Evolutionary conservation across 768 basidiomycete species (phyloP).

Genomic region (Leccinum variicolor): DNA sequence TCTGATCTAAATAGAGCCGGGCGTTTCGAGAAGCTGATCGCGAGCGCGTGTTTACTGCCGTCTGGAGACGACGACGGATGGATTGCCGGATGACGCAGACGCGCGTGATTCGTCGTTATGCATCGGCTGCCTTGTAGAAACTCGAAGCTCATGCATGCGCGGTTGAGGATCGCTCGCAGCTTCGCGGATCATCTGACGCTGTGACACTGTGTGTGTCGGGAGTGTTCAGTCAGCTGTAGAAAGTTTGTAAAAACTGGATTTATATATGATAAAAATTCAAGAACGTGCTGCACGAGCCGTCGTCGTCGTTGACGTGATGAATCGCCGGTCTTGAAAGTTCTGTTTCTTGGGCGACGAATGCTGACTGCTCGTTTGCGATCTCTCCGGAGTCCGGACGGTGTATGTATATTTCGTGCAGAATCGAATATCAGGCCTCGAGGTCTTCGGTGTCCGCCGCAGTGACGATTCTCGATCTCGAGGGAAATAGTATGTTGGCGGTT

Average conservation of each 20-base stretch:
- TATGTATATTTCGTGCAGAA: slow-evolving; percentile 92
- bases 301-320: slow-evolving; percentile 53
- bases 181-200: slow-evolving; percentile 73
- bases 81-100: slow-evolving; percentile 82
- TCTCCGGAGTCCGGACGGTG: slow-evolving; percentile 62
- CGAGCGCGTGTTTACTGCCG: slow-evolving; percentile 49
- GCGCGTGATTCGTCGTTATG: slow-evolving; percentile 38
- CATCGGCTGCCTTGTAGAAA: slow-evolving; percentile 48
- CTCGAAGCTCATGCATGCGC: slow-evolving; percentile 78
- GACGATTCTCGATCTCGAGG: slow-evolving; percentile 87
- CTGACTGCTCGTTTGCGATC: slow-evolving; percentile 20
- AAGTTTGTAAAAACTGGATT: slow-evolving; percentile 80
- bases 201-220: slow-evolving; percentile 75
- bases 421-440: slow-evolving; percentile 72
- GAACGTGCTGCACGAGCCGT: slow-evolving; percentile 56
- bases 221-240: slow-evolving; percentile 59
- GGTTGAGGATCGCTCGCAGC: slow-evolving; percentile 64
- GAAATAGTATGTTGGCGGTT: slow-evolving; percentile 69
- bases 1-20: no score
- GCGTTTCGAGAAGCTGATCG: neutral
- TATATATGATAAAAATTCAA: slow-evolving; percentile 94
- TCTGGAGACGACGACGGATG: slow-evolving; percentile 33
- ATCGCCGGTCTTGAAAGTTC: neutral
- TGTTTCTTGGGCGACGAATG: neutral
- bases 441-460: slow-evolving; percentile 28